These are phyloP conservation scores for Podospora fimiseda DNA, from an alignment of 495 filamentous ascomycete genomes.

Conservation along the genomic window DNA sequence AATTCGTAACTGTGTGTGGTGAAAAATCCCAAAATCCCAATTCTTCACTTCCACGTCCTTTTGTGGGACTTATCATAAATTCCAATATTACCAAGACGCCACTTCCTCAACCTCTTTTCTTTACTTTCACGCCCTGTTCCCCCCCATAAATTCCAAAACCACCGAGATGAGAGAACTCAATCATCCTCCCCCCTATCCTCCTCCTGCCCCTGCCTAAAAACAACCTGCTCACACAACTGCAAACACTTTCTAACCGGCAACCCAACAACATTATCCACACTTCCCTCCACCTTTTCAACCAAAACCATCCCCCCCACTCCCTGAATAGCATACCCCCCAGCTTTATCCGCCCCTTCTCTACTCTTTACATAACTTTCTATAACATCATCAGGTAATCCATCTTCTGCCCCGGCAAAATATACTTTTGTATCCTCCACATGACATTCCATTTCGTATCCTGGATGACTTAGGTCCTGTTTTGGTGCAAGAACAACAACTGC, in stretches of 20 bases:
- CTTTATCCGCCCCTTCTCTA: conserved; percentile 91
- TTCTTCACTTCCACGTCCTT: no score
- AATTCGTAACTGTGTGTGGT: no score
- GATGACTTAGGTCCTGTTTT: conserved; percentile 63
- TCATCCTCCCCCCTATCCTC: conserved; percentile 30
- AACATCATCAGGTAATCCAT: conserved; percentile 60
- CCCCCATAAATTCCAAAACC: no score
- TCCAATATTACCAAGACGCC: no score
- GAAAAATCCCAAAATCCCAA: no score
- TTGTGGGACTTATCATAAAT: no score
- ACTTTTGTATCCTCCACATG: conserved; percentile 85
- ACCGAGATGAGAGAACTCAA: no score
- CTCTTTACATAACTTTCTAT: conserved; percentile 83
- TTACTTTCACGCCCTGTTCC: background rate
- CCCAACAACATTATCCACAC: conserved; percentile 93
- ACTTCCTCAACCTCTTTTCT: background rate
- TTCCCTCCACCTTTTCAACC: conserved; percentile 81
- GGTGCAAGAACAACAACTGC: conserved; percentile 77
- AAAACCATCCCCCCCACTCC: conserved; percentile 73
- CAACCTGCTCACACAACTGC: conserved; percentile 76
- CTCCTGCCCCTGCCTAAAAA: conserved; percentile 47
- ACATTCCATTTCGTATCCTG: conserved; percentile 77
- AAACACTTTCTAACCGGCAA: conserved; percentile 76
- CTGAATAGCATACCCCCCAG: conserved; percentile 91
- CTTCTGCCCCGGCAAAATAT: conserved; percentile 63